These are phyloP conservation scores for Schizopora paradoxa DNA, from an alignment of 1,284 basidiomycete genomes.

Conservation along the genomic window DNA sequence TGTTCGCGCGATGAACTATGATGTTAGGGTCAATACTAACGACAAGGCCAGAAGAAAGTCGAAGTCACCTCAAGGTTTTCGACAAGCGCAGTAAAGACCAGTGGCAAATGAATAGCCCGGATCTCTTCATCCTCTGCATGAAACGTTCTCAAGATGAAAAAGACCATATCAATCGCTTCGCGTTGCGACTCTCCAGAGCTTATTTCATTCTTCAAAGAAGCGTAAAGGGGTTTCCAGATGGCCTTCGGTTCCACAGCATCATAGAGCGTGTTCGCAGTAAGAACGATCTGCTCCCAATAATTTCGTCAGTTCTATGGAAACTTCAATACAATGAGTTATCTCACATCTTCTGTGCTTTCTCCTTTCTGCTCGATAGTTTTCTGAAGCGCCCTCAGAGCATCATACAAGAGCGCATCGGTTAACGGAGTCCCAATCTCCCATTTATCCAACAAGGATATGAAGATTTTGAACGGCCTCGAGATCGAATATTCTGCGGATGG, in stretches of 20 bases:
- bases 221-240: constrained; percentile 77
- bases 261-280: constrained; percentile 87
- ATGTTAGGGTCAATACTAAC: constrained; percentile 5
- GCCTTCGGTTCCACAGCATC: constrained; percentile 89
- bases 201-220: constrained; percentile 49
- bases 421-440: constrained; percentile 90
- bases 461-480: constrained; percentile 89
- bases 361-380: constrained; percentile 44
- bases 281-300: constrained; percentile 51
- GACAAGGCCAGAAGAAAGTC: neutral
- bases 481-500: constrained; percentile 68
- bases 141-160: constrained; percentile 70
- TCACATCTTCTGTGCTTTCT: constrained; percentile 60
- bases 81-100: constrained; percentile 62
- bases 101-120: constrained; percentile 72
- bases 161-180: constrained; percentile 56
- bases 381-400: constrained; percentile 72
- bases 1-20: constrained; percentile 25
- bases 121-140: constrained; percentile 78
- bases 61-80: constrained; percentile 57
- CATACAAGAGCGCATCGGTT: constrained; percentile 74
- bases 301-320: constrained; percentile 8
- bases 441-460: constrained; percentile 92
- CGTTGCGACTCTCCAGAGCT: constrained; percentile 33
- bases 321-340: constrained; percentile 22